Evolutionary conservation across 179 eudicot species (phyloP), one percentile per base, ranked within the genome.

Genomic region (Spergularia azorica): DNA sequence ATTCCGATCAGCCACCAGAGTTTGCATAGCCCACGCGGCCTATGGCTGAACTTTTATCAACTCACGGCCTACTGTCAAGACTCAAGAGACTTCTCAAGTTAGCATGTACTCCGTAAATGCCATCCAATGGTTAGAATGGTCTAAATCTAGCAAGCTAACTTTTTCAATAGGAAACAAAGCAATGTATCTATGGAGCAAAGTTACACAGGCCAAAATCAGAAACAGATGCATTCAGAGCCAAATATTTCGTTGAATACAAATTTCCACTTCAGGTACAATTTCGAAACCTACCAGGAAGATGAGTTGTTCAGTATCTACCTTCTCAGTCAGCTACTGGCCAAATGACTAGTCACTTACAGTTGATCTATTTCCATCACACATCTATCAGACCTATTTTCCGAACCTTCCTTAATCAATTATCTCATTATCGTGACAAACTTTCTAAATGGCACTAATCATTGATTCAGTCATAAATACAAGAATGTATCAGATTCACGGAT

Each of bases 401-500:
- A 75, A 57, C 64, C 16, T 56, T 54, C 17, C 39, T 51, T 16
- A 21, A 21, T 43, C 76, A n/a, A 32, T 39, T 17, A 11, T 16
- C 0, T 20, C 63, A 38, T 6, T 63, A 5, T 26, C 32, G 48
- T 43, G 14, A 38, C 43, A 59, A n/a, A 46, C 12, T n/a, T 2
- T 12, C n/a, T 41, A 46, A 12, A 61, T 52, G 18, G 51, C 46
- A 5, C 55, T 21, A 20, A 48, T 46, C 65, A 65, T 3, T 16
- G 14, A 36, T 15, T 50, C 62, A 69, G n/a, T 73, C 63, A 63
- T 78, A 82, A 46, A 75, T 65, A 83, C 90, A 86, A 20, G 82
- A 79, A 59, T 75, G 77, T 0, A 73, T 76, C 67, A 90, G 18
- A 65, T 81, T 84, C 50, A 77, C 75, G 48, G 82, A 87, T 80